phyloP scores from a whole-genome alignment of 1,284 basidiomycete species.

The Papiliotrema fonsecae region DNA sequence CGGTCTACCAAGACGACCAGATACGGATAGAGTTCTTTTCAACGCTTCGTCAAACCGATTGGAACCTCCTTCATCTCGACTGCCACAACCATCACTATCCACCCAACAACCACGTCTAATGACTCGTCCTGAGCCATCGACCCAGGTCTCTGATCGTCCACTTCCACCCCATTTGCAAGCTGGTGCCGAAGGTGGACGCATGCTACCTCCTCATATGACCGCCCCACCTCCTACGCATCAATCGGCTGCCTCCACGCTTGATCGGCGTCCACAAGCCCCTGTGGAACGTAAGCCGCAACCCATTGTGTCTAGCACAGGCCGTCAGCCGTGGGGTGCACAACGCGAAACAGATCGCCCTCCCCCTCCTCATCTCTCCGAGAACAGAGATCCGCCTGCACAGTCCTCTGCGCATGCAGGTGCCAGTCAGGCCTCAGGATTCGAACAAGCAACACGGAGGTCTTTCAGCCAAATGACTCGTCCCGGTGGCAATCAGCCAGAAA shows the following conservation, averaged over 20 bases:
- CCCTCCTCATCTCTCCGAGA: slow-evolving; percentile 15
- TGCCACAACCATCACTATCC: slow-evolving; percentile 38
- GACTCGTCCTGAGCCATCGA: slow-evolving; percentile 2
- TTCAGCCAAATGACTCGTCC: slow-evolving; percentile 9
- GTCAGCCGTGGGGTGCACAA: slow-evolving; percentile 13
- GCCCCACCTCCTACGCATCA: neutral
- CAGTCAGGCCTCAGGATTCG: no score
- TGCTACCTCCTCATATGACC: slow-evolving; percentile 17
- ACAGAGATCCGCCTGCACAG: slow-evolving; percentile 32
- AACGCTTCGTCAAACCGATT: slow-evolving; percentile 81
- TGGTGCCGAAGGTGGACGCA: slow-evolving; percentile 1
- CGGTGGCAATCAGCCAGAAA: no score
- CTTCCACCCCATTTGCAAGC: slow-evolving; percentile 18
- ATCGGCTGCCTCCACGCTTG: neutral
- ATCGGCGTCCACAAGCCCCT: neutral
- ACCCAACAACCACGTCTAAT: slow-evolving; percentile 41
- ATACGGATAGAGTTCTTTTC: slow-evolving; percentile 61
- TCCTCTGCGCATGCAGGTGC: slow-evolving; percentile 28
- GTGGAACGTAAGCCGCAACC: neutral
- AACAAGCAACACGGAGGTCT: slow-evolving; percentile 5
- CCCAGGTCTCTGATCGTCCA: slow-evolving; percentile 13
- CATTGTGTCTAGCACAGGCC: slow-evolving; percentile 1
- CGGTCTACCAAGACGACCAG: neutral
- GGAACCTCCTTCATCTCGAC: slow-evolving; percentile 52
- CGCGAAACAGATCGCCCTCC: slow-evolving; percentile 11